phyloP scores from a whole-genome alignment of 345 rosid species.

The Euphorbia lathyris region DNA sequence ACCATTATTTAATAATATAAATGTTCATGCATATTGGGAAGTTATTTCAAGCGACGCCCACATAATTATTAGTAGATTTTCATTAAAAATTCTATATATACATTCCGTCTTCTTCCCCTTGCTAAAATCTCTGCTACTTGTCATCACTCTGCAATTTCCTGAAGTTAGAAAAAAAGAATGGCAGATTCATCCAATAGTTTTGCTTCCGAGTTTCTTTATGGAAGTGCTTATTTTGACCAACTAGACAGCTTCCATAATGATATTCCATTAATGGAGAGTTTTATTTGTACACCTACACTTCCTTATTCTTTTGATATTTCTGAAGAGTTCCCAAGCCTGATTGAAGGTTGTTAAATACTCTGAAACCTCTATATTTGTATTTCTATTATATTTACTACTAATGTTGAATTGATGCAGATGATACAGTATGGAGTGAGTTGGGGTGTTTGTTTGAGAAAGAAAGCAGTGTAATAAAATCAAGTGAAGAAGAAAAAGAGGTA shows the following conservation, averaged over 20 bases:
- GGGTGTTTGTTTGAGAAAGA: slow-evolving; percentile 14
- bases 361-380: too few relatives aligned
- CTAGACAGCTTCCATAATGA: slow-evolving; percentile 21
- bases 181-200: neutral
- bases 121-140: neutral
- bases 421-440: slow-evolving; percentile 30
- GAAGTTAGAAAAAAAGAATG: too few relatives aligned
- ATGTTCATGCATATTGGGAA: slow-evolving; percentile 28
- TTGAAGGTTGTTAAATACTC: too few relatives aligned
- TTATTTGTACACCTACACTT: too few relatives aligned
- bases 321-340: slow-evolving; percentile 15
- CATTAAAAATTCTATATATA: neutral
- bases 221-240: slow-evolving; percentile 5
- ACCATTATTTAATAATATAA: slow-evolving; percentile 11
- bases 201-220: slow-evolving; percentile 11
- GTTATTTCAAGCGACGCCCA: slow-evolving; percentile 24
- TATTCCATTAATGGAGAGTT: too few relatives aligned
- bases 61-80: slow-evolving; percentile 7
- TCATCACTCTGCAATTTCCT: neutral
- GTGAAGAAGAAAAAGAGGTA: slow-evolving; percentile 8
- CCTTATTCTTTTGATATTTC: slow-evolving; percentile 30
- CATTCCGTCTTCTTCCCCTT: too few relatives aligned
- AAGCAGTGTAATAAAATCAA: neutral
- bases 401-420: too few relatives aligned
- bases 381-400: too few relatives aligned